Evolutionary conservation across 2,329 filamentous ascomycete species (phyloP).

Genomic region (Macroventuria anomochaeta): DNA sequence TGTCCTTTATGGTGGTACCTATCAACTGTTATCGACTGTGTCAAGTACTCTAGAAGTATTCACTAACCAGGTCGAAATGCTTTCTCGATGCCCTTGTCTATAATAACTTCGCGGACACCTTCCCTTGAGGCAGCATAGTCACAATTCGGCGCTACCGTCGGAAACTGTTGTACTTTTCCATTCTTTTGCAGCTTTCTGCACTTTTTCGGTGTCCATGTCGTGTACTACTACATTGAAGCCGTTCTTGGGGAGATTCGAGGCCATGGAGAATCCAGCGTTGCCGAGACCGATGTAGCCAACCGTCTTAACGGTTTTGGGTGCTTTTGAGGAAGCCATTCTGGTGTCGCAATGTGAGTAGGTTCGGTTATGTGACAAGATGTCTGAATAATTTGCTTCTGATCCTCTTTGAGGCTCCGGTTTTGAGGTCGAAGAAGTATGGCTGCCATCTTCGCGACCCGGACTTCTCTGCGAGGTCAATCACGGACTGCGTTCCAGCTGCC

Average conservation of each 20-base stretch:
- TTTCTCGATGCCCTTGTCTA: constrained; percentile 1
- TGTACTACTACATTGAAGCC: constrained; percentile 12
- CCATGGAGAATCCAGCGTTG: constrained; percentile 15
- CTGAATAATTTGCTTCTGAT: neutral
- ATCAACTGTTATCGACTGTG: neutral
- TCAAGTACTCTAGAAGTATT: neutral
- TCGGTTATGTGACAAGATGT: neutral
- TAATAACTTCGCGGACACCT: constrained; percentile 9
- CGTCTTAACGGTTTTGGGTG: neutral
- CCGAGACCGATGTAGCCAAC: constrained; percentile 15
- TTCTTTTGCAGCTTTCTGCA: constrained; percentile 2
- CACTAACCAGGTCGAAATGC: neutral
- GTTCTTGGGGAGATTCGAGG: constrained; percentile 5
- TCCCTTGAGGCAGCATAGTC: constrained; percentile 9
- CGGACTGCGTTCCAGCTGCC: neutral
- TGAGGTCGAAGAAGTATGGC: neutral
- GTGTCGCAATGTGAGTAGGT: neutral
- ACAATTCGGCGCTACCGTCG: constrained; percentile 7
- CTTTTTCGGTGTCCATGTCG: constrained; percentile 7
- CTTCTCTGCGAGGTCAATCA: constrained; percentile 4
- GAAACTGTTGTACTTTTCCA: constrained; percentile 10
- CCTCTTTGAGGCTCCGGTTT: neutral
- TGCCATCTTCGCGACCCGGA: neutral
- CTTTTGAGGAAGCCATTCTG: neutral
- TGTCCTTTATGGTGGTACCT: constrained; percentile 46